Evolutionary conservation across 169 alveolate genomes (phyloP), one percentile per base, ranked within the genome.

Genomic region (Plasmodium coatneyi): DNA sequence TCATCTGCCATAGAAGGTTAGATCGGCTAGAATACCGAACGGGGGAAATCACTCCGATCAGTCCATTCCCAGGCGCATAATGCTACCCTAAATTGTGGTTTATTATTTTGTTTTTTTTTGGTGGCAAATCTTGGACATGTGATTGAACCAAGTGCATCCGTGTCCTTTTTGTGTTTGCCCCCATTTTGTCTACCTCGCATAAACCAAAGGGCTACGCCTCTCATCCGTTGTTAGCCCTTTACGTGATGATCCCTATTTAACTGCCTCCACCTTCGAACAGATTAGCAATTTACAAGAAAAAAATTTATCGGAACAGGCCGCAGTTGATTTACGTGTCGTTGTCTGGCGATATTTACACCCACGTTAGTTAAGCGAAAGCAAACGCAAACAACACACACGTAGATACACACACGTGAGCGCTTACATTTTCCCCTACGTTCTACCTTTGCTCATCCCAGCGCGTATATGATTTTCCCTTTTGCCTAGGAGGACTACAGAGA

Each of bases 321-420:
- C 93, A 87, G 76, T 30, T 87, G 39, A 87, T 87, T 54, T 87
- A 87, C 56, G 80, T 87, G 79, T 87, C 93, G 4, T 28, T 87
- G 34, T 76, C 81, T 52, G 93, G 93, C 39, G 71, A 25, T 16
- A 71, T 87, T 79, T 79, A 87, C 32, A 87, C 93, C 56, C 19
- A 79, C n/a, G 93, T 87, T 87, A 60, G 87, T 39, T 54, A 74
- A 86, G 76, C 16, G 60, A 14, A 0, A 14, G 60, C 46, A 5
- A 0, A 5, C 46, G 46, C 46, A 39, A 5, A 5, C 10, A 2
- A 39, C 9, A 5, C 46, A 39, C 46, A 5, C 46, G 7, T 1
- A 5, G 10, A 39, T 3, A 34, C 39, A 39, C 46, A 49, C 60
- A 49, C 19, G 6, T 14, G 60, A 49, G 22, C 7, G 60, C 60